phyloP scores from a whole-genome alignment of 2,329 filamentous ascomycete species.

The Ophiosphaerella narmari region DNA sequence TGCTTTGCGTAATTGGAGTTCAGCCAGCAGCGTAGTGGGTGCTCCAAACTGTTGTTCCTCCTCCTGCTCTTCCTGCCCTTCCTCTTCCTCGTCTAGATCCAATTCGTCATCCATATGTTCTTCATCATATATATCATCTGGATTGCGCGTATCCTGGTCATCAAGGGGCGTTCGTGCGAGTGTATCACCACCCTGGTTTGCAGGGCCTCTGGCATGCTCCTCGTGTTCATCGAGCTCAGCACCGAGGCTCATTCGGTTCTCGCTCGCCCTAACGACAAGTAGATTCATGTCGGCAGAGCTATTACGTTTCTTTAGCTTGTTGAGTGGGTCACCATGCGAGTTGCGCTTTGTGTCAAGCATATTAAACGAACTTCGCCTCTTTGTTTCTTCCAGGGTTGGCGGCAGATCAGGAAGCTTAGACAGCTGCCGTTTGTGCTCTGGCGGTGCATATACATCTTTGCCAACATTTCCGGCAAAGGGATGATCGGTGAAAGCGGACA shows the following conservation, averaged over 20 bases:
- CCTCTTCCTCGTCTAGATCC: conserved; percentile 48
- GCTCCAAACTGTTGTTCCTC: conserved; percentile 63
- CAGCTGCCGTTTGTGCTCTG: conserved; percentile 48
- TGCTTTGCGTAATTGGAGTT: conserved; percentile 87
- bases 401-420: conserved; percentile 33
- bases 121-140: conserved; percentile 46
- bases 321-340: conserved; percentile 42
- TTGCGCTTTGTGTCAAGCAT: conserved; percentile 46
- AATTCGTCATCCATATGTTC: conserved; percentile 51
- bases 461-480: conserved; percentile 78
- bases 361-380: conserved; percentile 45
- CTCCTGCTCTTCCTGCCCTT: conserved; percentile 38
- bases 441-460: conserved; percentile 70
- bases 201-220: conserved; percentile 37
- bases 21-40: conserved; percentile 89
- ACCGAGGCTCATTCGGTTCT: conserved; percentile 44
- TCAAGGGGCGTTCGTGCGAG: conserved; percentile 20
- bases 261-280: conserved; percentile 37
- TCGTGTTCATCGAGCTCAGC: conserved; percentile 37
- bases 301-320: conserved; percentile 49
- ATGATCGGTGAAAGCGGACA: conserved; percentile 90
- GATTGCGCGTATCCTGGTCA: conserved; percentile 16
- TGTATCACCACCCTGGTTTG: conserved; percentile 19
- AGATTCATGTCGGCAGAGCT: conserved; percentile 46
- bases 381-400: conserved; percentile 30